phyloP scores from a whole-genome alignment of 2,329 filamentous ascomycete genomes.

The Fulvia fulva region DNA sequence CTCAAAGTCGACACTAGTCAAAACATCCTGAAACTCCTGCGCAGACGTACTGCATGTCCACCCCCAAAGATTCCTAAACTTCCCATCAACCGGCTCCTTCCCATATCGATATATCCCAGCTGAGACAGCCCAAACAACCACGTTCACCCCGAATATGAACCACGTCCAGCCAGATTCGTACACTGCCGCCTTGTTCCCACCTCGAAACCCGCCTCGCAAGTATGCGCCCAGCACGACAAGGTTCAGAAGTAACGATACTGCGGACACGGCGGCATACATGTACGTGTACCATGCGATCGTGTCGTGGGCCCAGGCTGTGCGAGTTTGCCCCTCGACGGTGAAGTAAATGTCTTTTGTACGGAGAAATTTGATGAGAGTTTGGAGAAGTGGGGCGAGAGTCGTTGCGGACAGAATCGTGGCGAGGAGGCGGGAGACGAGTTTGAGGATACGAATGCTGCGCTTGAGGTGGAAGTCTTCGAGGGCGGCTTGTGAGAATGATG shows the following conservation, averaged over 20 bases:
- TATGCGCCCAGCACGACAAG: conserved; percentile 35
- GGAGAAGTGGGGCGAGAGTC: conserved; percentile 34
- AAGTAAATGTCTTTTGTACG: conserved; percentile 31
- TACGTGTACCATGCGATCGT: conserved; percentile 40
- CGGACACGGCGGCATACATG: conserved; percentile 37
- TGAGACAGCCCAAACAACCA: conserved; percentile 36
- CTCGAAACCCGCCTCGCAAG: conserved; percentile 24
- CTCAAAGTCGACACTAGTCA: conserved; percentile 37
- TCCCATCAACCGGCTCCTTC: conserved; percentile 33
- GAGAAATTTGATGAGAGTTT: conserved; percentile 39
- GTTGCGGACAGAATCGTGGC: conserved; percentile 34
- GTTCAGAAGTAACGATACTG: conserved; percentile 34
- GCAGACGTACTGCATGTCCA: conserved; percentile 39
- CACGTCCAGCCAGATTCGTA: conserved; percentile 31
- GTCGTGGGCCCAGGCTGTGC: conserved; percentile 39
- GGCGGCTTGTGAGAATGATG: neutral
- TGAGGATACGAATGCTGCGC: conserved; percentile 36
- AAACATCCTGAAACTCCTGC: conserved; percentile 36
- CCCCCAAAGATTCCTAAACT: conserved; percentile 40
- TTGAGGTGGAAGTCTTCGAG: conserved; percentile 31
- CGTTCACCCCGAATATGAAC: conserved; percentile 31
- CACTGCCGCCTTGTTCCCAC: conserved; percentile 33
- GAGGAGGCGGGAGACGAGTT: conserved; percentile 35
- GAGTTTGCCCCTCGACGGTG: conserved; percentile 22
- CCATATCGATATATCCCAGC: conserved; percentile 36